Evolutionary conservation across 2,329 filamentous ascomycete genomes (phyloP).

Genomic region (Neonectria punicea): DNA sequence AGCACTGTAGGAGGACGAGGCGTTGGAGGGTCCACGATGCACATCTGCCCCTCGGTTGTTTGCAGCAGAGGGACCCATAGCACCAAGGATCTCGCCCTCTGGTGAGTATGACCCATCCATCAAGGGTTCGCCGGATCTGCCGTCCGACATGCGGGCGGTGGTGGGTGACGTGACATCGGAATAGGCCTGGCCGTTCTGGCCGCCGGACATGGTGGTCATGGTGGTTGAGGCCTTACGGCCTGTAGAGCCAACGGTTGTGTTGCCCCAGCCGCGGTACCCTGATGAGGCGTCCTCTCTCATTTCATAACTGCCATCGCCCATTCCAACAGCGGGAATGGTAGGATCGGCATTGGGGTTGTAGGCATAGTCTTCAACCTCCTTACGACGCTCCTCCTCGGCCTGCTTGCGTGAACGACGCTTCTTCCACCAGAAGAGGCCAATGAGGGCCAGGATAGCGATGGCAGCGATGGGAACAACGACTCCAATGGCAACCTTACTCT

Average conservation of each 20-base stretch:
- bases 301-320: conserved; percentile 69
- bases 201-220: conserved; percentile 87
- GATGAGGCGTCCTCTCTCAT: conserved; percentile 81
- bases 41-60: conserved; percentile 76
- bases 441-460: conserved; percentile 82
- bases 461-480: conserved; percentile 94
- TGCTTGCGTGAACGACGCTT: conserved; percentile 87
- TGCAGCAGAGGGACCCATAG: conserved; percentile 77
- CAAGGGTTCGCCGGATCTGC: conserved; percentile 73
- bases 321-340: conserved; percentile 68
- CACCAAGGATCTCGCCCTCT: conserved; percentile 86
- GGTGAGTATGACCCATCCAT: conserved; percentile 63
- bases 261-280: conserved; percentile 96
- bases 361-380: conserved; percentile 96
- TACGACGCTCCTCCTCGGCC: conserved; percentile 87
- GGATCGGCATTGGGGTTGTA: conserved; percentile 98
- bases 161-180: conserved; percentile 79
- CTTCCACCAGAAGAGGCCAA: conserved; percentile 86
- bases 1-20: conserved; percentile 93
- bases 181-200: conserved; percentile 70
- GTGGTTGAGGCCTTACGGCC: conserved; percentile 90
- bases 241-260: conserved; percentile 75
- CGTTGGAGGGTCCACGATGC: conserved; percentile 90
- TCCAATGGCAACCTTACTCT: conserved; percentile 86
- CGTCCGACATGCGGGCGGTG: conserved; percentile 72